Evolutionary conservation across 345 rosid species (phyloP).

Genomic region (Lepidium aucheri): DNA sequence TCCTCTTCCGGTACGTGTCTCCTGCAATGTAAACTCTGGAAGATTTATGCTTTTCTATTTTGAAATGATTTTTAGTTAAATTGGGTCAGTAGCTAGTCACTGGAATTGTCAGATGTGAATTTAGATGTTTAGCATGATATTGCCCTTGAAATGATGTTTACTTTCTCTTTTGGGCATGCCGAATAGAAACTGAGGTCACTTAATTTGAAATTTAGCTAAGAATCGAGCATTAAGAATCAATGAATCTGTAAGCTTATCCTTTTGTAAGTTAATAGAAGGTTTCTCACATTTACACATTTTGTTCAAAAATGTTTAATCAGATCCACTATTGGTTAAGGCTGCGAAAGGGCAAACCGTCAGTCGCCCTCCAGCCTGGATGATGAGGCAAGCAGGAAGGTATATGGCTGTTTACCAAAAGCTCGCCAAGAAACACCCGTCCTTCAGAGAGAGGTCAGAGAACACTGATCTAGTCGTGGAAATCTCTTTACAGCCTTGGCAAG

Average conservation of each 20-base stretch:
- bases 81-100: background rate
- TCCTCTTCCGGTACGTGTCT: constrained; percentile 19
- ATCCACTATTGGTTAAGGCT: constrained; percentile 84
- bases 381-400: constrained; percentile 98
- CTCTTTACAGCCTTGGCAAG: constrained; percentile 95
- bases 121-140: background rate
- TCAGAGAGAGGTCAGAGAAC: constrained; percentile 91
- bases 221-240: background rate
- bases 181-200: background rate
- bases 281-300: background rate
- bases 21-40: background rate
- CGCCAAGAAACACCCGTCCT: constrained; percentile 87
- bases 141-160: background rate
- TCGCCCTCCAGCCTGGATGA: constrained; percentile 99
- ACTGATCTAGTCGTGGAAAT: constrained; percentile 90
- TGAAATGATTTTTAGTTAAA: background rate
- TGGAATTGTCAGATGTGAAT: background rate
- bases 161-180: background rate
- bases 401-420: constrained; percentile 96
- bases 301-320: constrained; percentile 28
- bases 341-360: constrained; percentile 70
- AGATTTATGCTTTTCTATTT: background rate
- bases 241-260: background rate
- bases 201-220: background rate
- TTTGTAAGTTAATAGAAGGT: background rate